Base-by-base conservation (phyloP, 805 yeast species). In the Grigorovia yakushimaensis region DNA sequence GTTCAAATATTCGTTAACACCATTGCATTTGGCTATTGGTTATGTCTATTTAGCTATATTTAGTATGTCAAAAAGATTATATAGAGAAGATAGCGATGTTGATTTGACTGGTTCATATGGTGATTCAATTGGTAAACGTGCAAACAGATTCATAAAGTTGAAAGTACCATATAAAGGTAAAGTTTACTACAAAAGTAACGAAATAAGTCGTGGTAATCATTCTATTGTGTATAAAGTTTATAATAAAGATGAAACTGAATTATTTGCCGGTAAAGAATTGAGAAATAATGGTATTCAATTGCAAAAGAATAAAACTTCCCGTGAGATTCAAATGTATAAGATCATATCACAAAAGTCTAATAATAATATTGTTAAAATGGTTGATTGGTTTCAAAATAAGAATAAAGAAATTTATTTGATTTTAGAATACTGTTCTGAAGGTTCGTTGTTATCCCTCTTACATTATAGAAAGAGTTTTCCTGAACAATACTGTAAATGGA, bases 251-350 rank as follows among this genome's bases (percentile, higher is more conserved):
- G 73, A 78, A 51, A 96, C 96, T 33, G 77, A 78, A 59, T 75
- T 85, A 2, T 91, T 73, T 66, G 98, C 98, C n/a, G 98, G 98
- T 23, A 91, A 91, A 61, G 91, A 97, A 0, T 93, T 91, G 40
- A 96, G 97, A 48, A 91, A 88, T 66, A 88, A 88, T 0, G 87
- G 96, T 13, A 82, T 88, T 55, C 83, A 82, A 54, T 81, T 88
- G 72, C 88, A 96, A 9, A 81, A 85, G 56, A 66, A 68, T 17
- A 82, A 85, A 67, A 77, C 91, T 49, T 72, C 89, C 53, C 85
- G 94, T 45, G 98, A 91, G 66, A 88, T 91, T 62, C 87, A 88
- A 61, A 88, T 91, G 56, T 97, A 91, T 67, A 86, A 88, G 61
- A 78, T 84, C 48, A 79, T 91, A 78, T 27, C 39, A 9, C 20